Evolutionary conservation across 345 rosid genomes (phyloP).

Genomic region (Eucalyptus polyanthemos): DNA sequence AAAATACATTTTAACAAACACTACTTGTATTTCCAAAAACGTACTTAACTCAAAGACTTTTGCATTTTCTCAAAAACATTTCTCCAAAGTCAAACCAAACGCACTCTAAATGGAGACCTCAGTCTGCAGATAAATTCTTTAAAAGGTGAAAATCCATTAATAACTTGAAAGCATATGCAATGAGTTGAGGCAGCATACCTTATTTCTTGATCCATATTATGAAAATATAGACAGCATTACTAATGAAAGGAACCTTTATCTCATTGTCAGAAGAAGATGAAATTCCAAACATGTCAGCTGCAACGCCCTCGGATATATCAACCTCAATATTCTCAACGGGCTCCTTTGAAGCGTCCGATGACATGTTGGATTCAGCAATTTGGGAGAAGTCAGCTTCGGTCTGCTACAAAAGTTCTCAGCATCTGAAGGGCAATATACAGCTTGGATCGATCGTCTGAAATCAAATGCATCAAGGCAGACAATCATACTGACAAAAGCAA

Average conservation of each 20-base stretch:
- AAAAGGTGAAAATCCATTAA: neutral
- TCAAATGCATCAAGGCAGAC: neutral
- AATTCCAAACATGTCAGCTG: conserved; percentile 62
- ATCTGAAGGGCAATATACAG: conserved; percentile 38
- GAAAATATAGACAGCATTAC: neutral
- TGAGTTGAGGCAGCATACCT: neutral
- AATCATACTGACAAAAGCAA: neutral
- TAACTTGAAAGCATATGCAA: neutral
- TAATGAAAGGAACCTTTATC: conserved; percentile 13
- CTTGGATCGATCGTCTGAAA: conserved; percentile 79
- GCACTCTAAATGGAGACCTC: conserved; percentile 9
- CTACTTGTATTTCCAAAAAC: no score
- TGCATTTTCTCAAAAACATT: no score
- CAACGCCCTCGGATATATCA: conserved; percentile 71
- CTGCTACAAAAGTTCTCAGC: neutral
- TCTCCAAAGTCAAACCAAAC: no score
- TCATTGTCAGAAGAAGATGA: conserved; percentile 34
- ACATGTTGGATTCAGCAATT: neutral
- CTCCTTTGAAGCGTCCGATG: neutral
- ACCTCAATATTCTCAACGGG: conserved; percentile 21
- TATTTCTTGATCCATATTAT: neutral
- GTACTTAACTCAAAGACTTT: no score
- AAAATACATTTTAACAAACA: no score
- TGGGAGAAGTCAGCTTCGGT: conserved; percentile 4
- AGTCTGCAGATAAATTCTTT: neutral